These are phyloP conservation scores for Naumovozyma castellii DNA, from an alignment of 805 yeast species.

Conservation along the genomic window DNA sequence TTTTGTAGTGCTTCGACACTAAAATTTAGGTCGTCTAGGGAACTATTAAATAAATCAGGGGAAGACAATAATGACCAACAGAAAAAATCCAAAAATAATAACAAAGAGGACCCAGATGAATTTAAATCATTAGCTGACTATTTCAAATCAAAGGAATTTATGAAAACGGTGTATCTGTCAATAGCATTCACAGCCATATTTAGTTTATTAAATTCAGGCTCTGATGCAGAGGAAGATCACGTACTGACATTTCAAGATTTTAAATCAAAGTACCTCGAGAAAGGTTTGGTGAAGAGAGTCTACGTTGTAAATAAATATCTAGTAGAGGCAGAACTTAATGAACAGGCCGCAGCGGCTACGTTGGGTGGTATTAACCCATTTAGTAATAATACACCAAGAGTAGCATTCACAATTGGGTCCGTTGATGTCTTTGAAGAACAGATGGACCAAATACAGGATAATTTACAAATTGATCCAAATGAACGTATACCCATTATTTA, in stretches of 20 bases:
- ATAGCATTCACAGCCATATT: conserved; percentile 33
- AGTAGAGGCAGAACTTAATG: conserved; percentile 61
- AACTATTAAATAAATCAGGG: not conserved
- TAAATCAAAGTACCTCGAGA: conserved; percentile 65
- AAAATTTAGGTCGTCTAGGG: not conserved
- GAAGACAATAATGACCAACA: not conserved
- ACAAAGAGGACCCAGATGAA: conserved; percentile 12
- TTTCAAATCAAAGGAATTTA: conserved; percentile 36
- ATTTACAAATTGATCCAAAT: conserved; percentile 52
- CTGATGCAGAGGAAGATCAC: conserved; percentile 15
- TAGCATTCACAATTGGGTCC: conserved; percentile 79
- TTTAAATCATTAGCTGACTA: conserved; percentile 29
- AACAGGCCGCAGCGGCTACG: conserved; percentile 20
- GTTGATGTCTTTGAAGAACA: conserved; percentile 79
- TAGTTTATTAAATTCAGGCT: conserved; percentile 25
- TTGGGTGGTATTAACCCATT: conserved; percentile 1
- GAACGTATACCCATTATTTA: conserved; percentile 74
- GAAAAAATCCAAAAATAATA: conserved; percentile 2
- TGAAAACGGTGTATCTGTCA: conserved; percentile 32
- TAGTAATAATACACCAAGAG: conserved; percentile 31
- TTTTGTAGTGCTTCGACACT: not conserved
- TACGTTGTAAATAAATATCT: conserved; percentile 62
- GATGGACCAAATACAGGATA: conserved; percentile 62
- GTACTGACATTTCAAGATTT: conserved; percentile 69
- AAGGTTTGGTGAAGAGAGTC: conserved; percentile 66